Evolutionary conservation across 345 rosid species (phyloP).

Genomic region (Lepidium sativum): DNA sequence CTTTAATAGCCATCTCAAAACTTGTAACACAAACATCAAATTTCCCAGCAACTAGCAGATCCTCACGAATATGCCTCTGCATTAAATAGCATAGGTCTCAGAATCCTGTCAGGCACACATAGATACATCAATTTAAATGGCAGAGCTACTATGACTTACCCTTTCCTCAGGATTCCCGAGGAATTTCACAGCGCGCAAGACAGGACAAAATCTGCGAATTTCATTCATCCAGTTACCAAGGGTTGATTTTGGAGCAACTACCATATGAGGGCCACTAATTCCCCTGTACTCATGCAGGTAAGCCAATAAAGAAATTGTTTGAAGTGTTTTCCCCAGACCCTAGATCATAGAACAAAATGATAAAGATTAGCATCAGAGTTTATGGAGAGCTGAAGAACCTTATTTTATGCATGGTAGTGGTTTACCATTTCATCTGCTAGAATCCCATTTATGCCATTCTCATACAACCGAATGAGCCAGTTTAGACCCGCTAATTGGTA

Average conservation of each 20-base stretch:
- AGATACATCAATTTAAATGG: background rate
- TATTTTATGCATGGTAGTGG: background rate
- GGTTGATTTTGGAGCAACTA: constrained; percentile 98
- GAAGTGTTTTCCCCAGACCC: constrained; percentile 99
- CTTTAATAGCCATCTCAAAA: constrained; percentile 97
- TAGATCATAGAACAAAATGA: constrained; percentile 21
- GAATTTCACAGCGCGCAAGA: constrained; percentile 84
- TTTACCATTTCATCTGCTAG: constrained; percentile 96
- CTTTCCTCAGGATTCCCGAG: constrained; percentile 99
- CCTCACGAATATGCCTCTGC: constrained; percentile 80
- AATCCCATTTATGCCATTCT: constrained; percentile 96
- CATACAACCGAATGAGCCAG: constrained; percentile 94
- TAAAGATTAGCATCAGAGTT: background rate
- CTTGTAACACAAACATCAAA: constrained; percentile 92
- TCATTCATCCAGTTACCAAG: constrained; percentile 99
- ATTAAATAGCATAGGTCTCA: constrained; percentile 2
- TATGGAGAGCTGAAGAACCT: constrained; percentile 30
- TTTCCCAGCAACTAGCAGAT: constrained; percentile 79
- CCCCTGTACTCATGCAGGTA: constrained; percentile 92
- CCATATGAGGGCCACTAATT: constrained; percentile 99
- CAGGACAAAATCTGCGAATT: constrained; percentile 88
- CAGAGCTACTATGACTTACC: constrained; percentile 33
- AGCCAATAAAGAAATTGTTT: constrained; percentile 90
- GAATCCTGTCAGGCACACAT: background rate
- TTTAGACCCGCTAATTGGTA: constrained; percentile 96